Conservation (phyloP, 2,329 filamentous ascomycete species). For the Phyllosticta paracitricarpa region DNA sequence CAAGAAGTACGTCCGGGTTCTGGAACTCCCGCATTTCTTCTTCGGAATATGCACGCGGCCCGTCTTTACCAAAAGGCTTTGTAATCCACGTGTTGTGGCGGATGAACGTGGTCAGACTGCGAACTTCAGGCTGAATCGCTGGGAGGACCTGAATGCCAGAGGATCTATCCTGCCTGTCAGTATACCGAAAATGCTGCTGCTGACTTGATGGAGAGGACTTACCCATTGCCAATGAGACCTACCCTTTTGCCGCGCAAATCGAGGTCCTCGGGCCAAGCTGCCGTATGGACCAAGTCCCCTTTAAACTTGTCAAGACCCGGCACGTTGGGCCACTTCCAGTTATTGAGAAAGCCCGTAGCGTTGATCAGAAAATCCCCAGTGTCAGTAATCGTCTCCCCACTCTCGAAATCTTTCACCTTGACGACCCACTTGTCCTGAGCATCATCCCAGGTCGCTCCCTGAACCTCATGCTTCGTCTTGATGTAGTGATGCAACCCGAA, state of each 20-base stretch:
- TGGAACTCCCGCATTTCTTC: conserved; percentile 35
- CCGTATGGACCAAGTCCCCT: conserved; percentile 45
- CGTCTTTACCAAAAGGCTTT: conserved; percentile 33
- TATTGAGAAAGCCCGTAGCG: conserved; percentile 17
- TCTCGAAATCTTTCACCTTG: conserved; percentile 12
- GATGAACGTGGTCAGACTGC: conserved; percentile 41
- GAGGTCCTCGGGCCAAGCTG: conserved; percentile 44
- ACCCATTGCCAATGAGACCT: conserved; percentile 44
- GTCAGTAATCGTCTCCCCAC: conserved; percentile 12
- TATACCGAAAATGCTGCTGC: conserved; percentile 16
- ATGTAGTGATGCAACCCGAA: conserved; percentile 29
- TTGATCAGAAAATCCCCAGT: conserved; percentile 18
- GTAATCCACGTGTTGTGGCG: conserved; percentile 43
- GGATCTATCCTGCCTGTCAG: conserved; percentile 30
- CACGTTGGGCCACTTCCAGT: conserved; percentile 26
- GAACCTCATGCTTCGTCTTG: conserved; percentile 24
- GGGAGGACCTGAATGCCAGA: conserved; percentile 46
- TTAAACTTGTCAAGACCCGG: conserved; percentile 42
- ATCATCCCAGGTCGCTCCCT: conserved; percentile 22
- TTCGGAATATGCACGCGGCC: conserved; percentile 31
- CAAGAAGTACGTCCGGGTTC: conserved; percentile 28
- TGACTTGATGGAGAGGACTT: conserved; percentile 16
- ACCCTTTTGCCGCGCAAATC: conserved; percentile 40
- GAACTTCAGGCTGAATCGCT: conserved; percentile 34
- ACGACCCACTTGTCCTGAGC: conserved; percentile 19